Conservation (phyloP, 2,329 filamentous ascomycete genomes). For the Cladophialophora immunda region DNA sequence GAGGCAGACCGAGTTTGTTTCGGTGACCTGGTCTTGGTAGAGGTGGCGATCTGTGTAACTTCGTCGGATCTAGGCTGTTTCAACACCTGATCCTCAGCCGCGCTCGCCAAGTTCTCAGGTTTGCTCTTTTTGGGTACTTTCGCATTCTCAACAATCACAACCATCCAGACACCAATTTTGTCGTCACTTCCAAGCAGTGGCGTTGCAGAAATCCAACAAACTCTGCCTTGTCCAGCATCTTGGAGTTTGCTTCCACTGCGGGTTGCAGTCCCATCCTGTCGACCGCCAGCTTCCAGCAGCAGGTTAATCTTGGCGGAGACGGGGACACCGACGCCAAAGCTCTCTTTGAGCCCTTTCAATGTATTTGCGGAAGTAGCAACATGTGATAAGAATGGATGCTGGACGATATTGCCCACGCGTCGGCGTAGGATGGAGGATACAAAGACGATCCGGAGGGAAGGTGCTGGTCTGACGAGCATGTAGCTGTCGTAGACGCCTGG, state of each 20-base stretch:
- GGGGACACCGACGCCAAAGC: conserved; percentile 48
- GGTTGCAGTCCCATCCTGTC: conserved; percentile 32
- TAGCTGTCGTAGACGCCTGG: conserved; percentile 46
- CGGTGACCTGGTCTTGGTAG: conserved; percentile 2
- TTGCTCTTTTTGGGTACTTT: conserved; percentile 20
- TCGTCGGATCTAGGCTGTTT: conserved; percentile 1
- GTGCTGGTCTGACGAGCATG: conserved; percentile 43
- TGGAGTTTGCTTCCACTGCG: conserved; percentile 31
- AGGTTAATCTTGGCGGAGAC: conserved; percentile 57
- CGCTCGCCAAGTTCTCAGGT: not conserved
- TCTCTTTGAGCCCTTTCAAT: conserved; percentile 50
- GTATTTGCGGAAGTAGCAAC: conserved; percentile 51
- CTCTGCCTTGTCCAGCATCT: conserved; percentile 28
- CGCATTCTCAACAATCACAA: conserved; percentile 53
- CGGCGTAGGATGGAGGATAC: conserved; percentile 44
- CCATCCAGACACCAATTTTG: conserved; percentile 57
- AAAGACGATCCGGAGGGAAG: conserved; percentile 46
- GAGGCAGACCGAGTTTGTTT: not conserved
- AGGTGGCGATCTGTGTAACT: conserved; percentile 11
- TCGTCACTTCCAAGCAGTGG: conserved; percentile 54
- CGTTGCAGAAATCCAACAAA: conserved; percentile 56
- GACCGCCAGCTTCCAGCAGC: conserved; percentile 40
- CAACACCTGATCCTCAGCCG: not conserved
- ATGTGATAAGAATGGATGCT: conserved; percentile 54
- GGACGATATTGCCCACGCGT: conserved; percentile 43